Evolutionary conservation across 2,329 filamentous ascomycete genomes (phyloP).

Genomic region (Colletotrichum abscissum): DNA sequence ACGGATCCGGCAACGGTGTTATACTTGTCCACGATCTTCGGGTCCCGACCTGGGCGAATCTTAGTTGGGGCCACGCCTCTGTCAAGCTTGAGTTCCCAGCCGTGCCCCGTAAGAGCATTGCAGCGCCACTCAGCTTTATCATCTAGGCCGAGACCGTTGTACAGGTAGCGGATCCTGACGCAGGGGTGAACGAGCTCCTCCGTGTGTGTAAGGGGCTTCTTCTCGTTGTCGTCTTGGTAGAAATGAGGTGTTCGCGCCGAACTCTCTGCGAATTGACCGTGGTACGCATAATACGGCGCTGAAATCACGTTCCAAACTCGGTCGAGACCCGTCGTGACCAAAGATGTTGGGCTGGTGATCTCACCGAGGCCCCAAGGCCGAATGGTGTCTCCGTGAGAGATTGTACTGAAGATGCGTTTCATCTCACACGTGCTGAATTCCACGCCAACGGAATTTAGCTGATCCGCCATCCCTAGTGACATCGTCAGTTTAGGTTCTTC

Average conservation of each 20-base stretch:
- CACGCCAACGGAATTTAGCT: conserved; percentile 38
- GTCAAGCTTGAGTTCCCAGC: conserved; percentile 18
- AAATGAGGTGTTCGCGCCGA: conserved; percentile 38
- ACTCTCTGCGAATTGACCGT: conserved; percentile 3
- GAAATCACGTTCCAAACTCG: not conserved
- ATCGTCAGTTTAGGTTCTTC: rapidly evolving
- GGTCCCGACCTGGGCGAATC: not conserved
- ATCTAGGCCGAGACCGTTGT: conserved; percentile 42
- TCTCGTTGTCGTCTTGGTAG: conserved; percentile 37
- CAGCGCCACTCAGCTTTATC: conserved; percentile 42
- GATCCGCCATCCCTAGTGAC: conserved; percentile 38
- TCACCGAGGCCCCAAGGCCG: conserved; percentile 38
- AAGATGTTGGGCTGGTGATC: conserved; percentile 34
- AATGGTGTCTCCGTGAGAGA: conserved; percentile 19
- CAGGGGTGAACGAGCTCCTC: conserved; percentile 45
- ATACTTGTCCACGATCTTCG: conserved; percentile 13
- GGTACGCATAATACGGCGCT: conserved; percentile 10
- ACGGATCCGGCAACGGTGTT: conserved; percentile 18
- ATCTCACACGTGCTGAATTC: conserved; percentile 39
- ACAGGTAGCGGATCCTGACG: conserved; percentile 46
- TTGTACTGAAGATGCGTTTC: conserved; percentile 36
- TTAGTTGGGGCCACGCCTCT: not conserved
- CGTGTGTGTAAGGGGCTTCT: conserved; percentile 7
- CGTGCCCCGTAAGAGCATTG: conserved; percentile 31
- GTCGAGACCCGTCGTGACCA: conserved; percentile 21